Evolutionary conservation across 192 early-diverging fungal genomes (phyloP).

Genomic region (Entomortierella beljakovae): DNA sequence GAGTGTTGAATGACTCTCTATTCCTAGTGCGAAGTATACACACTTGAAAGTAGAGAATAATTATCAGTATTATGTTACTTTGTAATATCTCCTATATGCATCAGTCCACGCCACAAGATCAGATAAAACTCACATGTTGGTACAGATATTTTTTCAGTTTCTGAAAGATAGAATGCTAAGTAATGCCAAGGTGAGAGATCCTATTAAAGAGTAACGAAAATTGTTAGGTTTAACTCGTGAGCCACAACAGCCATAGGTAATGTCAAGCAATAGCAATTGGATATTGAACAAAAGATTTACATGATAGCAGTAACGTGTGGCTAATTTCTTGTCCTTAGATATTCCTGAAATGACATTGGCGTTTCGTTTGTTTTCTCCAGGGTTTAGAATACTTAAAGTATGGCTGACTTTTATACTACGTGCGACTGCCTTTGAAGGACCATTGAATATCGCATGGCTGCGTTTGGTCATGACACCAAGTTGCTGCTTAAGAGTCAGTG

Average conservation of each 20-base stretch:
- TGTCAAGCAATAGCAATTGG: background rate
- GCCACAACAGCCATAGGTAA: background rate
- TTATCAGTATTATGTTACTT: background rate
- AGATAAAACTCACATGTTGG: slow-evolving; percentile 7
- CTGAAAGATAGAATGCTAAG: slow-evolving; percentile 5
- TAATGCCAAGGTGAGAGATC: slow-evolving; percentile 15
- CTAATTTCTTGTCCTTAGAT: background rate
- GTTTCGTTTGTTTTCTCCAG: background rate
- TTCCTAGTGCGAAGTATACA: background rate
- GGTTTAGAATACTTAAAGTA: background rate
- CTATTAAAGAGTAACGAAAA: background rate
- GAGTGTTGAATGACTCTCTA: background rate
- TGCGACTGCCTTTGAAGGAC: slow-evolving; percentile 12
- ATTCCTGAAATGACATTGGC: background rate
- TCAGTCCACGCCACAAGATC: background rate
- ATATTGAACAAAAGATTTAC: slow-evolving; percentile 7
- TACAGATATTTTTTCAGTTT: background rate
- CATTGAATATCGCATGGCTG: slow-evolving; percentile 25
- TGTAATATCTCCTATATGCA: background rate
- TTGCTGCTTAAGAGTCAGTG: slow-evolving; percentile 19
- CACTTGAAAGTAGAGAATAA: background rate
- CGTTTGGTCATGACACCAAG: slow-evolving; percentile 15
- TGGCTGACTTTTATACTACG: slow-evolving; percentile 21
- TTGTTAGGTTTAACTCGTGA: background rate
- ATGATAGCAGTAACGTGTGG: slow-evolving; percentile 36